Base-by-base conservation (phyloP, 2,329 filamentous ascomycete genomes). In the Rosellinia necatrix region DNA sequence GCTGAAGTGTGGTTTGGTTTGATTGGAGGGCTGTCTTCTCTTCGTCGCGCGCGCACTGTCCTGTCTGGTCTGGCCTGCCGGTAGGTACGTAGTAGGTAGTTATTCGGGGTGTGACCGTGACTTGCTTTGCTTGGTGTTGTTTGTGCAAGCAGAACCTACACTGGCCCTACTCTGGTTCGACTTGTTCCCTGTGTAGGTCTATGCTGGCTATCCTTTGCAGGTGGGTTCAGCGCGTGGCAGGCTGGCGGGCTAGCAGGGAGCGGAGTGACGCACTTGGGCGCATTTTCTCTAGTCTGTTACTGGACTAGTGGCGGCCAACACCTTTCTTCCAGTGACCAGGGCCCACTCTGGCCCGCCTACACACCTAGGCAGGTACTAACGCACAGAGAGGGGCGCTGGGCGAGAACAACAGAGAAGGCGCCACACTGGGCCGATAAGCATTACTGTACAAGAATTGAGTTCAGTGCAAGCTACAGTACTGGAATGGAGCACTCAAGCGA, bases 401-500 rank as follows among this genome's bases (percentile, higher is more conserved):
- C n/a, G n/a, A n/a, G n/a, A n/a, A n/a, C n/a, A n/a, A n/a, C n/a
- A n/a, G n/a, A n/a, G n/a, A n/a, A n/a, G n/a, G n/a, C n/a, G n/a
- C n/a, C n/a, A n/a, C n/a, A n/a, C n/a, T n/a, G 37, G 46, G 24
- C 37, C 46, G 41, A 49, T 58, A 58, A 49, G 46, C 46, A 58
- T 55, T 58, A 60, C 58, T 58, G 58, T 60, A 50, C 54, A 51
- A n/a, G 27, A 42, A 32, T 15, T n/a, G 6, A 35, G 21, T n/a
- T 46, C 12, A 49, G 24, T 19, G 29, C n/a, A 49, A 60, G 62
- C 58, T n/a, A n/a, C n/a, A n/a, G n/a, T n/a, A n/a, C n/a, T n/a
- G n/a, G 59, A 56, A 58, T 58, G 60, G 53, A 58, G 41, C 43
- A 24, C 49, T 56, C 30, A 48, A 61, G 59, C 62, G 40, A 43